phyloP scores from a whole-genome alignment of 73 alveolate species.

The Blepharisma japonicum region DNA sequence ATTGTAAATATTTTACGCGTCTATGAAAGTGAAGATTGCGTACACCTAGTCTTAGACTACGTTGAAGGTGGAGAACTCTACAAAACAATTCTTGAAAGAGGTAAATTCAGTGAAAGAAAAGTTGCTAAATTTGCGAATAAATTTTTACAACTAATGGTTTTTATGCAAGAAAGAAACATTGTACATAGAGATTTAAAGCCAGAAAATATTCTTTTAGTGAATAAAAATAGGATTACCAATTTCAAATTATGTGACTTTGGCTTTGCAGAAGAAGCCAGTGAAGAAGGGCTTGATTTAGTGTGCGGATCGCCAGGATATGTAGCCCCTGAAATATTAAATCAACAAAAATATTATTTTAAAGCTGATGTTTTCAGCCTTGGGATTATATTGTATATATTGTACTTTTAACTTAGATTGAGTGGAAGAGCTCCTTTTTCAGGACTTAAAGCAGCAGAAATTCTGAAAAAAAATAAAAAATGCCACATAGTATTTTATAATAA shows the following conservation, averaged over 20 bases:
- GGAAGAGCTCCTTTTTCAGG: constrained; percentile 20
- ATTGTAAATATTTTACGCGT: neutral
- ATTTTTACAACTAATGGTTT: neutral
- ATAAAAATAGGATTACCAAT: neutral
- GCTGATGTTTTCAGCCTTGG: constrained; percentile 4
- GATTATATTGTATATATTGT: neutral
- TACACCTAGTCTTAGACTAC: constrained; percentile 1
- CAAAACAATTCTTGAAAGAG: neutral
- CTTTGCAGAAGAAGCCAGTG: neutral
- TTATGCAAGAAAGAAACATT: neutral
- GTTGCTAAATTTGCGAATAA: neutral
- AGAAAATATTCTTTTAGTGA: constrained; percentile 16
- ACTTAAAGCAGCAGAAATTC: neutral
- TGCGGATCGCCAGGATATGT: constrained; percentile 29
- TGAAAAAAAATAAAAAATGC: constrained; percentile 16
- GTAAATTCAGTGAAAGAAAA: neutral
- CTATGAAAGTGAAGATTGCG: neutral
- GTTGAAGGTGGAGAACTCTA: neutral
- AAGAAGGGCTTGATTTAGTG: neutral
- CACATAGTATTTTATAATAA: neutral
- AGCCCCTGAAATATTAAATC: constrained; percentile 23
- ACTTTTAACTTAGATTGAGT: neutral
- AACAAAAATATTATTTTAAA: constrained; percentile 1
- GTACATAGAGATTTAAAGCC: constrained; percentile 26
- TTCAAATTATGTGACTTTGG: constrained; percentile 7